Base-by-base conservation (phyloP, 2,329 filamentous ascomycete species). In the Scedosporium apiospermum region DNA sequence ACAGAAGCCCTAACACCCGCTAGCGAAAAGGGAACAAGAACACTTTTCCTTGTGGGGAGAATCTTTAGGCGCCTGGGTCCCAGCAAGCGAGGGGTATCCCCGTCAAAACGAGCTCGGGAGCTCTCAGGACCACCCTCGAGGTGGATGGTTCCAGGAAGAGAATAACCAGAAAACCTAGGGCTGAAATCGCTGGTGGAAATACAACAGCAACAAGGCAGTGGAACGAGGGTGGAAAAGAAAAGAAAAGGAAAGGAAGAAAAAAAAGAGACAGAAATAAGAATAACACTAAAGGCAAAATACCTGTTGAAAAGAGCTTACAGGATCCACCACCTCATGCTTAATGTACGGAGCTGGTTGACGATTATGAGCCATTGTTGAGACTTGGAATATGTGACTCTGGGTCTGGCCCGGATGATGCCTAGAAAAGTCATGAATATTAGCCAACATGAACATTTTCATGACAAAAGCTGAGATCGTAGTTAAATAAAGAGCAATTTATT, bases 1-100 rank as follows among this genome's bases (percentile, higher is more conserved):
- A 12, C 34, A 6, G 23, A 38, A 12, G 34, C 34, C n/a, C 44
- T 21, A 55, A 55, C 12, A 55, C 4, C 21, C 44, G n/a, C 44
- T 7, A 3, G 44, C 5, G n/a, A n/a, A 55, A 55, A 30, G 7
- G 51, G 6, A 23, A 16, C 44, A n/a, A 6, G 16, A 49, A 49
- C 44, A 27, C 51, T 26, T 12, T 55, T 6, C 51, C 23, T 3
- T 23, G 23, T 23, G n/a, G 23, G 18, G 51, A 62, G 65, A 59
- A 67, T 62, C 55, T 65, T 66, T 65, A 65, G 66, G 21, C 34
- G 34, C 34, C 34, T 38, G 12, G 34, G 1, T 12, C 34, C n/a
- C 21, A 49, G 44, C 16, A 49, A 18, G 16, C 5, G 44, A 49
- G 21, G 44, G 44, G 44, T 49, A 49, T n/a, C n/a, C 44, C 44